These are phyloP conservation scores for Ilyonectria mors-panacis DNA, from an alignment of 2,329 filamentous ascomycete genomes.

Conservation along the genomic window DNA sequence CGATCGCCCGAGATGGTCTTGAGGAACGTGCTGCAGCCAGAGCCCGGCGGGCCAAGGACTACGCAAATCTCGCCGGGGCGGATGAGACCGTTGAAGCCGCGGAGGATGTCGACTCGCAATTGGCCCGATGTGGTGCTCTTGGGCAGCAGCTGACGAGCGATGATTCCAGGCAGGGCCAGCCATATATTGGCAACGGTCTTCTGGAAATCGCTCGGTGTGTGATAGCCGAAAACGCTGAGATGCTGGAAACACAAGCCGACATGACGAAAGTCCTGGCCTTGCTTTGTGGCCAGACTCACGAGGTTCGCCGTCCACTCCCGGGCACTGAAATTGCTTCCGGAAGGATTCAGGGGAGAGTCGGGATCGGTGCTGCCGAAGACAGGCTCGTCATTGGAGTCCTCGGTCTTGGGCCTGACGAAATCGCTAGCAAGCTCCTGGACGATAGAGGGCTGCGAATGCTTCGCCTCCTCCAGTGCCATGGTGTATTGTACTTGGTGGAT, in stretches of 20 bases:
- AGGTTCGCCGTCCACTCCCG: slow-evolving; percentile 3
- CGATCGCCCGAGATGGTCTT: slow-evolving; percentile 20
- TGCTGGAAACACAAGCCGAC: slow-evolving; percentile 26
- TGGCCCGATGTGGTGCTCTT: not conserved
- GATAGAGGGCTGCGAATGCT: too few relatives aligned
- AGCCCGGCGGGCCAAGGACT: slow-evolving; percentile 10
- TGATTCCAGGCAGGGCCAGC: slow-evolving; percentile 10
- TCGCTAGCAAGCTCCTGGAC: too few relatives aligned
- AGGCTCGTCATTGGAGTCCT: not conserved
- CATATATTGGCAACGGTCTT: slow-evolving; percentile 19
- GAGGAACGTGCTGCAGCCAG: slow-evolving; percentile 20
- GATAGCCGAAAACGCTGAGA: slow-evolving; percentile 18
- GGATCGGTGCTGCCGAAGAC: slow-evolving; percentile 6
- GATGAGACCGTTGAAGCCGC: slow-evolving; percentile 12
- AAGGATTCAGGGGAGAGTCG: slow-evolving; percentile 18
- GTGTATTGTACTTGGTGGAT: too few relatives aligned
- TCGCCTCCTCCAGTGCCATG: too few relatives aligned
- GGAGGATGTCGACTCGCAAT: slow-evolving; percentile 11
- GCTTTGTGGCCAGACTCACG: not conserved
- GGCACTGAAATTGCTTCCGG: not conserved
- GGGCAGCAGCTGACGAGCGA: slow-evolving; percentile 7
- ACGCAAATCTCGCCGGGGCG: slow-evolving; percentile 23
- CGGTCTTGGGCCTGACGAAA: too few relatives aligned
- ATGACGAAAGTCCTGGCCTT: slow-evolving; percentile 11
- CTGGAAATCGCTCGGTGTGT: slow-evolving; percentile 19